Conservation (phyloP, 2,329 filamentous ascomycete genomes). For the Tolypocladium inflatum region DNA sequence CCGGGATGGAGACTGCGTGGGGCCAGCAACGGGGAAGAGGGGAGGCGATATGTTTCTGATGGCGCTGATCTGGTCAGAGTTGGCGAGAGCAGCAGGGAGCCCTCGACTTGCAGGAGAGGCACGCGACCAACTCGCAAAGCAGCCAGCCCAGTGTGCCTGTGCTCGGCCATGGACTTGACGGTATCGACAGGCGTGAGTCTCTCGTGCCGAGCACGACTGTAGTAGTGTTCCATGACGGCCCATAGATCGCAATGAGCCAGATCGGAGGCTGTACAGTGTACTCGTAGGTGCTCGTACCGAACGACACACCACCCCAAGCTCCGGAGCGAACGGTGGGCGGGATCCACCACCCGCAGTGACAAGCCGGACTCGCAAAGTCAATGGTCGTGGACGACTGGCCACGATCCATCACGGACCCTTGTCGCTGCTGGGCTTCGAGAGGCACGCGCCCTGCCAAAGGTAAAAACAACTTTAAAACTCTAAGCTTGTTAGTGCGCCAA, state of each 20-base stretch:
- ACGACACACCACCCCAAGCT: neutral
- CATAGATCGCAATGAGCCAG: too few relatives aligned
- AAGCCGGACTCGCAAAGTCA: neutral
- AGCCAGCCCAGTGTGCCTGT: neutral
- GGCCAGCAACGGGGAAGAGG: neutral
- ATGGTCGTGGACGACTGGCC: neutral
- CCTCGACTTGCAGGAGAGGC: neutral
- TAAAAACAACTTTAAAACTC: neutral
- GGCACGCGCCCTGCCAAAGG: neutral
- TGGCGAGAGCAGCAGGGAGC: too few relatives aligned
- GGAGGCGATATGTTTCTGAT: neutral
- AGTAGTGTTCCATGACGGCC: too few relatives aligned
- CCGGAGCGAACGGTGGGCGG: neutral
- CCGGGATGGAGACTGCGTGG: neutral
- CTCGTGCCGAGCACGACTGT: too few relatives aligned
- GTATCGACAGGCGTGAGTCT: too few relatives aligned
- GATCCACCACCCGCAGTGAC: neutral
- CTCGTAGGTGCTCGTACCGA: neutral
- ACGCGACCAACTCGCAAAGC: neutral
- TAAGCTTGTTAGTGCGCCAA: neutral
- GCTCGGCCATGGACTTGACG: too few relatives aligned
- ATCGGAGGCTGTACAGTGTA: neutral
- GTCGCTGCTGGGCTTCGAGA: too few relatives aligned
- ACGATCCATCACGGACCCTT: neutral
- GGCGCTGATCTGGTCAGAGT: neutral